These are phyloP conservation scores for Stromatinia cepivora DNA, from an alignment of 2,329 filamentous ascomycete species.

Conservation along the genomic window DNA sequence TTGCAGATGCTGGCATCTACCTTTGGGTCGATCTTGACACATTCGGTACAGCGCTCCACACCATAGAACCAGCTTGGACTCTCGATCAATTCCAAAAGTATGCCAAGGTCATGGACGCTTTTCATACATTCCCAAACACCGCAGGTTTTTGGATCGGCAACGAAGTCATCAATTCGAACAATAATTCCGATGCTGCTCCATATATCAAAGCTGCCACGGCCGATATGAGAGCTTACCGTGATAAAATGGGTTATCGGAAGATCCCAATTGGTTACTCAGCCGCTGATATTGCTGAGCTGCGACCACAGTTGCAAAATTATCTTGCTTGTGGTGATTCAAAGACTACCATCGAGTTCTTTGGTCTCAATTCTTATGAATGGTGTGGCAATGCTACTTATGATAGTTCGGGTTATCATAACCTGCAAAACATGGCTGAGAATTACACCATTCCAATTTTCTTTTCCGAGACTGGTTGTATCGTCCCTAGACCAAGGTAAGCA, in stretches of 20 bases:
- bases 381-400: constrained; percentile 58
- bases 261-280: constrained; percentile 60
- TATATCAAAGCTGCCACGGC: constrained; percentile 59
- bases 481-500: constrained; percentile 48
- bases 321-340: constrained; percentile 71
- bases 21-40: constrained; percentile 80
- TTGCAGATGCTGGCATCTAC: constrained; percentile 79
- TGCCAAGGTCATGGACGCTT: constrained; percentile 68
- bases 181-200: constrained; percentile 53
- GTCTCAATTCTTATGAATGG: constrained; percentile 67
- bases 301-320: constrained; percentile 67
- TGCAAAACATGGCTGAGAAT: constrained; percentile 63
- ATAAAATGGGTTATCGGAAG: constrained; percentile 48
- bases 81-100: constrained; percentile 63
- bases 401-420: constrained; percentile 63
- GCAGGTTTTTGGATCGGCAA: constrained; percentile 87
- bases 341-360: constrained; percentile 63
- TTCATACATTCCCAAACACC: constrained; percentile 66
- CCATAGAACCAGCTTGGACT: constrained; percentile 69
- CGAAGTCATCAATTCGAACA: constrained; percentile 69
- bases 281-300: constrained; percentile 68
- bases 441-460: constrained; percentile 79
- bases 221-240: constrained; percentile 56
- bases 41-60: constrained; percentile 64
- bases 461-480: constrained; percentile 79